Evolutionary conservation across 225 moss, liverwort and hornwort genomes (phyloP).

Genomic region (Physcomitrium patens): DNA sequence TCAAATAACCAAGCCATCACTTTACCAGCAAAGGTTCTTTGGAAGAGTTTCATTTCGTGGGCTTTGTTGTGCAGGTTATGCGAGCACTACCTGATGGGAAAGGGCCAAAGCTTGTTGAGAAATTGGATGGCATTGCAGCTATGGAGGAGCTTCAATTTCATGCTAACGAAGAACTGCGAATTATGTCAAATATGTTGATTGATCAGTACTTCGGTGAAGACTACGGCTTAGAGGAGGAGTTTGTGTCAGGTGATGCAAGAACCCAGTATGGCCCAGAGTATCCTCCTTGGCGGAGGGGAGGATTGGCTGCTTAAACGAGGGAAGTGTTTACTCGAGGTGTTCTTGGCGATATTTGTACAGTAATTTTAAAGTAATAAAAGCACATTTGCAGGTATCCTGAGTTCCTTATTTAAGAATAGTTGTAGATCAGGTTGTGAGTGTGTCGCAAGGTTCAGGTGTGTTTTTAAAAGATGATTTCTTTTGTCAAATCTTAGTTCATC

Average conservation of each 20-base stretch:
- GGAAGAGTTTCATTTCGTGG: constrained; percentile 25
- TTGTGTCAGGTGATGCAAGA: constrained; percentile 56
- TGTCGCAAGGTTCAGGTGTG: not conserved
- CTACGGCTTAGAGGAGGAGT: constrained; percentile 95
- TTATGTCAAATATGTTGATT: constrained; percentile 80
- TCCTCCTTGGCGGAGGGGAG: constrained; percentile 84
- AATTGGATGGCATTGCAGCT: constrained; percentile 95
- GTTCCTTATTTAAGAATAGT: not conserved
- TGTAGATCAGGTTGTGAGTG: not conserved
- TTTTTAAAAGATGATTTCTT: not conserved
- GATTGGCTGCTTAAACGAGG: constrained; percentile 50
- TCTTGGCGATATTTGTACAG: constrained; percentile 34
- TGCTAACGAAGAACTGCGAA: constrained; percentile 79
- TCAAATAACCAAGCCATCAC: no score
- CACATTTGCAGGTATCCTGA: constrained; percentile 1
- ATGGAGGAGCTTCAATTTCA: constrained; percentile 89
- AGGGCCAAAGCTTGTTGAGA: constrained; percentile 92
- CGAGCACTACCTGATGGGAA: constrained; percentile 76
- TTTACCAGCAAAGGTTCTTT: not conserved
- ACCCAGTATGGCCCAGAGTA: constrained; percentile 69
- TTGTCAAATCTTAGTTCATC: no score
- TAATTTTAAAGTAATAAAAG: constrained; percentile 11
- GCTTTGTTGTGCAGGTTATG: constrained; percentile 66
- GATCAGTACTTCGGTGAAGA: constrained; percentile 92
- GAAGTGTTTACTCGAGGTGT: not conserved